Conservation (phyloP, 2,329 filamentous ascomycete species). For the Blumeria hordei region DNA sequence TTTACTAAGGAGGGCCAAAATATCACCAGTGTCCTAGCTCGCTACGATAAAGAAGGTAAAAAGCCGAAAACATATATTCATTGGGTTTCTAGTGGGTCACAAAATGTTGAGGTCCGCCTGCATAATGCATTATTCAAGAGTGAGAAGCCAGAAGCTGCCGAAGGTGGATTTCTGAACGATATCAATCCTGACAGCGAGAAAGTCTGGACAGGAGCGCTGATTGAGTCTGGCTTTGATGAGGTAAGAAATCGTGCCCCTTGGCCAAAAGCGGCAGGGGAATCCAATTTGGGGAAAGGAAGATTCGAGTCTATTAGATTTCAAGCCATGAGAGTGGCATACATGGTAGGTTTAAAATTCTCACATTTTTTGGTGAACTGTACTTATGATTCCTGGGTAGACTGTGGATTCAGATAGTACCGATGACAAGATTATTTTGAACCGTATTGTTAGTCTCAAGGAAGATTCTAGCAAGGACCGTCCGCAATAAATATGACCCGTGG, state of each 20-base stretch:
- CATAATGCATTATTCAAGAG: constrained; percentile 72
- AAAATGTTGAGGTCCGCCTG: constrained; percentile 49
- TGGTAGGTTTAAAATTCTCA: constrained; percentile 8
- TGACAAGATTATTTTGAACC: constrained; percentile 68
- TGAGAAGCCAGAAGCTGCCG: constrained; percentile 52
- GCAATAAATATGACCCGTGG: too few relatives aligned
- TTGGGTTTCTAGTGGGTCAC: constrained; percentile 55
- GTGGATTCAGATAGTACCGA: constrained; percentile 58
- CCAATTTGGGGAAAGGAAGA: constrained; percentile 32
- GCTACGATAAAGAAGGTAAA: constrained; percentile 45
- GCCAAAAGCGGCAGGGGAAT: constrained; percentile 51
- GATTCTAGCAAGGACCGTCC: constrained; percentile 37
- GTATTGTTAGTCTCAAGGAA: constrained; percentile 81
- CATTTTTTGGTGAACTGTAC: neutral
- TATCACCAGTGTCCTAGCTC: constrained; percentile 40
- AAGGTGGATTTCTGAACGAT: constrained; percentile 61
- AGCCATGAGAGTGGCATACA: constrained; percentile 65
- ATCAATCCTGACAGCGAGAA: constrained; percentile 68
- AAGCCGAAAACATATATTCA: constrained; percentile 69
- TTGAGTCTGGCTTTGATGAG: constrained; percentile 67
- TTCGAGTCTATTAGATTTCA: constrained; percentile 71
- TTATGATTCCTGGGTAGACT: constrained; percentile 17
- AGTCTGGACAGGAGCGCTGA: constrained; percentile 51
- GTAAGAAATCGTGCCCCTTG: constrained; percentile 50
- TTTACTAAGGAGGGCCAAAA: constrained; percentile 41